Conservation (phyloP, 164 flowering plant genomes). For the Magnolia changhungtana region DNA sequence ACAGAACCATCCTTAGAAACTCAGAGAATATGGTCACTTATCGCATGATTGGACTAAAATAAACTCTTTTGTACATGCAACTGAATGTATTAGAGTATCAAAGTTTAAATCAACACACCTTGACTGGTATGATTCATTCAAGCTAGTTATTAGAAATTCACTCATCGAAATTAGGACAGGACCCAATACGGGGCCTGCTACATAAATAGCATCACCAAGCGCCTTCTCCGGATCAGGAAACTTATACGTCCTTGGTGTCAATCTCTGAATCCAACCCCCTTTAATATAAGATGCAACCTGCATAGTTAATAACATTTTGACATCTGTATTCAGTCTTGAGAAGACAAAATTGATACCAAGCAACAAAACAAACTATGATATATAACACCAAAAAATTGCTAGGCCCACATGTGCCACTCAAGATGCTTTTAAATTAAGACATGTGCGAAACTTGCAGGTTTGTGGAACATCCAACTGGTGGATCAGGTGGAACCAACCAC, state of each 20-base stretch:
- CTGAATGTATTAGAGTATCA: not conserved
- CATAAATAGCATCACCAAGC: constrained; percentile 70
- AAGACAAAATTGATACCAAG: not conserved
- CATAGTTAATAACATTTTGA: not conserved
- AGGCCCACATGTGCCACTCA: not conserved
- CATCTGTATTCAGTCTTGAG: not conserved
- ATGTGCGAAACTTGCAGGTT: too few species aligned
- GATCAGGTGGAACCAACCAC: not conserved
- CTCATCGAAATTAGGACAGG: constrained; percentile 82
- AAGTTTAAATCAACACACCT: constrained; percentile 47
- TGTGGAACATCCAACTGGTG: not conserved
- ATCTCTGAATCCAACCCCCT: constrained; percentile 91
- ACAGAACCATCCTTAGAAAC: not conserved
- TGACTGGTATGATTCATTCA: constrained; percentile 88
- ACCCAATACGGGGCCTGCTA: constrained; percentile 86
- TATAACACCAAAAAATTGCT: not conserved
- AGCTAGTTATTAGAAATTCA: constrained; percentile 90
- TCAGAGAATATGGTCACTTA: not conserved
- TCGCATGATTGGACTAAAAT: not conserved
- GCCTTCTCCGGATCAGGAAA: constrained; percentile 81
- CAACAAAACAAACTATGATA: not conserved
- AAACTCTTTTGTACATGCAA: not conserved
- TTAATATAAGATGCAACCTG: constrained; percentile 72
- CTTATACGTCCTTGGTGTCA: constrained; percentile 47
- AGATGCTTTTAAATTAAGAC: not conserved